A percentile compares a stretch with the other conserved stretches of the same genome.
Evolutionary conservation across 2,329 filamentous ascomycete species (phyloP).

Genomic region (Botrytis tulipae): DNA sequence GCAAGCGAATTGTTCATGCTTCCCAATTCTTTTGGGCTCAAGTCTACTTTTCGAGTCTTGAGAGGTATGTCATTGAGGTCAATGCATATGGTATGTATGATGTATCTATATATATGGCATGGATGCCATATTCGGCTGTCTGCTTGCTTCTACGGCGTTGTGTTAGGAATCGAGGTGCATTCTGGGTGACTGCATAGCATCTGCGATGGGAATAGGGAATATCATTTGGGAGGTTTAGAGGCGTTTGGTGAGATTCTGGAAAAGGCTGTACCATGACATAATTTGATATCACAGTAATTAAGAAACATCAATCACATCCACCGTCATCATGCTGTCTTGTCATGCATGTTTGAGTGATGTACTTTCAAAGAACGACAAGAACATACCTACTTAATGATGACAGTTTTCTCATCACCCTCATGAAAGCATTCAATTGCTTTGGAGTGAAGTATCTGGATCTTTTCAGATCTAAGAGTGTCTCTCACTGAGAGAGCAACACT

Average conservation of each 20-base stretch:
- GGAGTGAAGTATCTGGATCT: not conserved
- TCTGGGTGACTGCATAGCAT: slow-evolving; percentile 27
- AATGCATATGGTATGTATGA: slow-evolving; percentile 21
- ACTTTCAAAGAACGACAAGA: not conserved
- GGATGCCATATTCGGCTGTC: slow-evolving; percentile 24
- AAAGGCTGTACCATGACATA: slow-evolving; percentile 10
- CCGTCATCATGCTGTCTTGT: not conserved
- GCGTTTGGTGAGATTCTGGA: slow-evolving; percentile 3
- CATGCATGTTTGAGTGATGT: not conserved
- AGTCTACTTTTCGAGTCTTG: slow-evolving; percentile 11
- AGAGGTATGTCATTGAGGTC: slow-evolving; percentile 18
- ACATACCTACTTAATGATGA: not conserved
- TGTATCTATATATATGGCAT: slow-evolving; percentile 22
- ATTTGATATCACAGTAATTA: slow-evolving; percentile 8
- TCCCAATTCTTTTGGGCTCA: not conserved
- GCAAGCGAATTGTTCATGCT: slow-evolving; percentile 12
- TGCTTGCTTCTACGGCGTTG: slow-evolving; percentile 23
- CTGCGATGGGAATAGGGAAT: slow-evolving; percentile 3
- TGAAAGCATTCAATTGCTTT: not conserved
- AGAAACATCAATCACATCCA: not conserved
- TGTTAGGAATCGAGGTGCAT: slow-evolving; percentile 22
- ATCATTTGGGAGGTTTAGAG: not conserved
- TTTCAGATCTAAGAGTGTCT: not conserved
- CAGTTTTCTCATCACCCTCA: not conserved
- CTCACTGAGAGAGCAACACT: not conserved